Evolutionary conservation across 2,329 filamentous ascomycete species (phyloP), one percentile per base, ranked within the genome.

Genomic region (Aspergillus sp.): DNA sequence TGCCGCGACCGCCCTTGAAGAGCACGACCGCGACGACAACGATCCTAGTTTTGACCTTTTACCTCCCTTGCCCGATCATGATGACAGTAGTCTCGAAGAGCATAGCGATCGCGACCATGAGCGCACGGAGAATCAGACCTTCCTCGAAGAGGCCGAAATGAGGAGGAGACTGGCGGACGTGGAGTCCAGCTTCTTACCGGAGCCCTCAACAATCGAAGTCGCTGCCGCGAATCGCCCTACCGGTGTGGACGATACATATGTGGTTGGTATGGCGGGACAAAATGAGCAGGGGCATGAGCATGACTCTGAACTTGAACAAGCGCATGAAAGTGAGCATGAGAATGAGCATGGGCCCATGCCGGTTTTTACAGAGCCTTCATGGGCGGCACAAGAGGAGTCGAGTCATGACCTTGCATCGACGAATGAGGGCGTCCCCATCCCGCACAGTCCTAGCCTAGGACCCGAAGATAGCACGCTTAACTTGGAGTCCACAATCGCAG

Each of bases 171-270:
- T 89, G 64, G 82, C 85, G 79, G 86, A 89, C 66, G 81, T 88
- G 59, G 86, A 88, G 71, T 88, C 86, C 3, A 88, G 85, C 69
- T 88, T 89, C 66, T 64, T 88, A 49, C 86, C 85, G 0, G 85
- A 87, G 50, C 77, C 80, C 2, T 83, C 83, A 3, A 76, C 77
- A 2, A 73, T 82, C 23, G 76, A 77, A 19, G 69, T 79, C 38
- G 70, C 71, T 46, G 60, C 69, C 59, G 61, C 62, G 41, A 67
- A 73, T 19, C 65, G 67, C 13, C 66, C 64, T 22, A 59, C 66
- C 17, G 77, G 77, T 47, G 71, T 69, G 11, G 80, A 81, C 61
- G 80, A 82, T 70, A 81, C 79, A 5, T 80, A 77, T 60, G 61
- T 80, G 53, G 76, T 80, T 59, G 78, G 79, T 7, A 69, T 78